Percentiles rank a stretch among this genome's conserved stretches.
These are phyloP conservation scores for Sherardia arvensis DNA, from an alignment of 257 asterid species.

Conservation along the genomic window DNA sequence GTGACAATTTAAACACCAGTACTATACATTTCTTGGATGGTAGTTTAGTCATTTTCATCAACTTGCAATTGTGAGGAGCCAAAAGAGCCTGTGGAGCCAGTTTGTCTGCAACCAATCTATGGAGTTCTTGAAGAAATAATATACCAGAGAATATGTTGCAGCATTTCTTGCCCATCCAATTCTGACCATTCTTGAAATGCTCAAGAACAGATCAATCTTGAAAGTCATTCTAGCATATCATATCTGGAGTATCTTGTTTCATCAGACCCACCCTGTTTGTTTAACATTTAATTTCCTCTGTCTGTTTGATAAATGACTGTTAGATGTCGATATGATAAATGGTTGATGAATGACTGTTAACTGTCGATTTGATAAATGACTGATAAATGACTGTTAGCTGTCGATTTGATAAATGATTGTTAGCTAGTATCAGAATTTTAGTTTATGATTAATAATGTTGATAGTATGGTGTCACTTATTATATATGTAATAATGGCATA, in stretches of 20 bases:
- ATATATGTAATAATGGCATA: too few species aligned
- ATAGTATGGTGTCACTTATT: too few species aligned
- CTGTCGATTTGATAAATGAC: too few species aligned
- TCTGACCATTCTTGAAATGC: not conserved
- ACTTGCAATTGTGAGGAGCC: not conserved
- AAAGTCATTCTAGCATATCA: not conserved
- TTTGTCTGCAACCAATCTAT: not conserved
- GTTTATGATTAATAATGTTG: too few species aligned
- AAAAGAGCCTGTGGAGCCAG: not conserved
- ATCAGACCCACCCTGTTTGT: not conserved
- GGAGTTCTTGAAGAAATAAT: not conserved
- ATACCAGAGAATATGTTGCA: not conserved
- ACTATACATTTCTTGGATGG: not conserved
- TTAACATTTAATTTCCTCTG: not conserved
- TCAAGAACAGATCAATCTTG: not conserved
- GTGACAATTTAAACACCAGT: not conserved
- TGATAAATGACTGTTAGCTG: too few species aligned
- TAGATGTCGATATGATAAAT: too few species aligned
- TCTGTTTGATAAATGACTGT: too few species aligned
- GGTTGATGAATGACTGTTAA: too few species aligned
- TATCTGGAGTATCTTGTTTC: not conserved
- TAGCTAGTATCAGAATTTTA: too few species aligned
- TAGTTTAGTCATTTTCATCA: conserved; percentile 5
- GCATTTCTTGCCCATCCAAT: not conserved
- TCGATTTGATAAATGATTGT: too few species aligned